Evolutionary conservation across 768 basidiomycete genomes (phyloP).

Genomic region (Lanmaoa rubissima): DNA sequence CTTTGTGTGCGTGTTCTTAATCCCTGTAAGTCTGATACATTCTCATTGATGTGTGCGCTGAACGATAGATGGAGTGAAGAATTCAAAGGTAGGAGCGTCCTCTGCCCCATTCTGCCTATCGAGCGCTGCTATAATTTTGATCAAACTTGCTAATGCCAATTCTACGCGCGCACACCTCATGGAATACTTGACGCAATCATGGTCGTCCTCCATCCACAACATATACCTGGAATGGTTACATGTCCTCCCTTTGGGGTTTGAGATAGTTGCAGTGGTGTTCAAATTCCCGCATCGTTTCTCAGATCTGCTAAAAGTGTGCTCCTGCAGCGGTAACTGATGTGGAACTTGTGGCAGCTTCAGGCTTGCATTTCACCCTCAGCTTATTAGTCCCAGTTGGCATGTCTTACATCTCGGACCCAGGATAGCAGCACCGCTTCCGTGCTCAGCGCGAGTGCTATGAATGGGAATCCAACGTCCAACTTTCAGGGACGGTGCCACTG

Average conservation of each 20-base stretch:
- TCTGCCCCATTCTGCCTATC: not conserved
- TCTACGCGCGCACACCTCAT: conserved; percentile 13
- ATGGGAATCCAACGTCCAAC: conserved; percentile 1
- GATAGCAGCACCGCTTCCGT: conserved; percentile 8
- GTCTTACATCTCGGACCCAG: conserved; percentile 16
- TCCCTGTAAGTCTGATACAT: not conserved
- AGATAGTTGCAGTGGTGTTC: not conserved
- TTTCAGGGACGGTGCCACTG: conserved; percentile 6
- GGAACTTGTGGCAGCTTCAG: conserved; percentile 2
- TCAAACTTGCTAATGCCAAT: not conserved
- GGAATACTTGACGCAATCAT: not conserved
- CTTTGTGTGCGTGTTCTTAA: not conserved
- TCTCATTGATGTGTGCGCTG: not conserved
- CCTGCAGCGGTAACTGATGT: not conserved
- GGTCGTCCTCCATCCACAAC: conserved; percentile 1
- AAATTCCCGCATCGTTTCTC: not conserved
- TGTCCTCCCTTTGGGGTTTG: not conserved
- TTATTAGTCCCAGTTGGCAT: not conserved
- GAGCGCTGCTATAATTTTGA: not conserved
- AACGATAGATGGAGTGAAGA: not conserved
- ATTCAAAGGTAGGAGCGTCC: not conserved
- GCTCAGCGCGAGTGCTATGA: conserved; percentile 1
- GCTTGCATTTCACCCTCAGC: not conserved
- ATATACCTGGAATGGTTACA: not conserved
- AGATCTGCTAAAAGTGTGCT: not conserved